A percentile compares a stretch with the other conserved stretches of the same genome.
Evolutionary conservation across 2,329 filamentous ascomycete species (phyloP).

Genomic region (Sporothrix sp.): DNA sequence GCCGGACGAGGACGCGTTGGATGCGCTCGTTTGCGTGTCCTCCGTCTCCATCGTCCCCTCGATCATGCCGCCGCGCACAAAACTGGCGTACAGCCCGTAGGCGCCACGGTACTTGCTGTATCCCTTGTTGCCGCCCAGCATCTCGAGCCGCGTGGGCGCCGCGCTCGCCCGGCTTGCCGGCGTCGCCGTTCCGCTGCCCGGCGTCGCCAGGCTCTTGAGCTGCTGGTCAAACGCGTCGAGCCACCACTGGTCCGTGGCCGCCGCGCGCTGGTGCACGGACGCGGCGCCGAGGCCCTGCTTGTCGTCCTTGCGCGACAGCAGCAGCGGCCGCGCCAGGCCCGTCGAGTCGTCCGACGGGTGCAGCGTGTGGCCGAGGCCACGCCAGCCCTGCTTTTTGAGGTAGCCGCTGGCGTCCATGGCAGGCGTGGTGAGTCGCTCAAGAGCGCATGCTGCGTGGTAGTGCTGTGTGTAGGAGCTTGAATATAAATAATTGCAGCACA

Average conservation of each 20-base stretch:
- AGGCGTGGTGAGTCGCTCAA: not conserved
- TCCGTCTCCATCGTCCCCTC: conserved; percentile 52
- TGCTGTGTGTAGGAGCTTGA: not conserved
- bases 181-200: conserved; percentile 32
- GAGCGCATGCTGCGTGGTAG: not conserved
- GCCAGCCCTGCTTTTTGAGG: conserved; percentile 81
- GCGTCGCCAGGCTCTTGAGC: conserved; percentile 65
- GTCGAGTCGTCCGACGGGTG: conserved; percentile 62
- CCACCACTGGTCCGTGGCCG: conserved; percentile 86
- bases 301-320: conserved; percentile 74
- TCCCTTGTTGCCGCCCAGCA: conserved; percentile 33
- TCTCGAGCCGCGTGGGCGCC: conserved; percentile 39
- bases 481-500: too few relatives aligned
- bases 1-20: conserved; percentile 19
- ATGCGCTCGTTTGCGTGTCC: conserved; percentile 19
- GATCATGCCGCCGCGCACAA: conserved; percentile 72
- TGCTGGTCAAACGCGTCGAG: conserved; percentile 88
- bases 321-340: conserved; percentile 73
- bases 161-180: conserved; percentile 23
- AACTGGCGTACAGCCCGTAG: conserved; percentile 67
- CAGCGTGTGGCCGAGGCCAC: conserved; percentile 77
- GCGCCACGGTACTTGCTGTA: conserved; percentile 48
- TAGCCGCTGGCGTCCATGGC: conserved; percentile 76
- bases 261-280: conserved; percentile 49
- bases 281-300: conserved; percentile 74